Percentiles rank a stretch among this genome's conserved stretches.
Evolutionary conservation across 1,139 yeast genomes (phyloP).

Genomic region (Geotrichum bryndzae): DNA sequence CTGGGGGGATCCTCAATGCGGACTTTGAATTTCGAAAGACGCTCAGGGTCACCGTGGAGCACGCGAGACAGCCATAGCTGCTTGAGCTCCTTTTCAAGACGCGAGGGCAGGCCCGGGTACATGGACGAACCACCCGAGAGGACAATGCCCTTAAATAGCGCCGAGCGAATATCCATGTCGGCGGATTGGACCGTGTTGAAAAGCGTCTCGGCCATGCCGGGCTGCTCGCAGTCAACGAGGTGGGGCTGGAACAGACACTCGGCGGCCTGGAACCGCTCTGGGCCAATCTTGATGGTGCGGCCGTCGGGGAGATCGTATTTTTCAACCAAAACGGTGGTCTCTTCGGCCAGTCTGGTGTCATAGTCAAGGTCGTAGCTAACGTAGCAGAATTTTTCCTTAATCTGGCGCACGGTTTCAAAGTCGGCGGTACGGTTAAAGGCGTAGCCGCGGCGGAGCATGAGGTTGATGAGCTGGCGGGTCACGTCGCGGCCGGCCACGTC

Average conservation of each 20-base stretch:
- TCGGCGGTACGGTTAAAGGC: slow-evolving; percentile 98
- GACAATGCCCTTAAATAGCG: slow-evolving; percentile 86
- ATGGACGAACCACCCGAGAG: slow-evolving; percentile 95
- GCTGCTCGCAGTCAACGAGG: slow-evolving; percentile 95
- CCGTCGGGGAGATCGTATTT: slow-evolving; percentile 95
- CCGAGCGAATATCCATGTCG: slow-evolving; percentile 85
- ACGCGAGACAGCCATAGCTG: slow-evolving; percentile 93
- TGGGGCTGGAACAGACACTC: slow-evolving; percentile 97
- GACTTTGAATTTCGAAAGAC: slow-evolving; percentile 88
- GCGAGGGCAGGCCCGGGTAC: slow-evolving; percentile 97
- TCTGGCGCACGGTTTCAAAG: slow-evolving; percentile 96
- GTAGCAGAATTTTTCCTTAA: slow-evolving; percentile 91
- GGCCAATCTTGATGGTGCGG: slow-evolving; percentile 85
- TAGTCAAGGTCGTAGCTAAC: slow-evolving; percentile 90
- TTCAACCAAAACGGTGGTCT: slow-evolving; percentile 90
- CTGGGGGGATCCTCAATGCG: slow-evolving; percentile 98
- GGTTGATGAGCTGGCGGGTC: slow-evolving; percentile 84
- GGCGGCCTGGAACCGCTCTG: slow-evolving; percentile 96
- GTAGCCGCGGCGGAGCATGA: slow-evolving; percentile 89
- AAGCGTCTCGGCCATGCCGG: slow-evolving; percentile 89
- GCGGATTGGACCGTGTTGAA: slow-evolving; percentile 92
- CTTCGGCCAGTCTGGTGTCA: slow-evolving; percentile 81
- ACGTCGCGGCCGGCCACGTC: slow-evolving; percentile 99
- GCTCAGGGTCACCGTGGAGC: slow-evolving; percentile 76
- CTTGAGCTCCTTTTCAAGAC: slow-evolving; percentile 91